A percentile compares a stretch with the other conserved stretches of the same genome.
Evolutionary conservation across 768 basidiomycete genomes (phyloP).

Genomic region (Suillus luteus): DNA sequence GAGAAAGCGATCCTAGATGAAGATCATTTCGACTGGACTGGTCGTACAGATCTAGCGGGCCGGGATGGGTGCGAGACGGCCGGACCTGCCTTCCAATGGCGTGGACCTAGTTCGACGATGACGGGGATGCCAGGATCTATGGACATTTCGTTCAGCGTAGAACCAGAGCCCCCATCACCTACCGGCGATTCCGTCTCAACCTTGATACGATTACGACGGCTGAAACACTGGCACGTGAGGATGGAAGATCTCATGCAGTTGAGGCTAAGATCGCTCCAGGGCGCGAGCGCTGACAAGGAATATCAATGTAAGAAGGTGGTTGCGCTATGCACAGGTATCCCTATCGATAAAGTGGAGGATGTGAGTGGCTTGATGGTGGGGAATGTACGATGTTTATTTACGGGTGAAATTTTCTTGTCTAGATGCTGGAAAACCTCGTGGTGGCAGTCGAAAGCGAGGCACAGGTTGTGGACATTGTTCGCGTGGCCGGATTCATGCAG

Average conservation of each 20-base stretch:
- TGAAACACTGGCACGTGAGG: slow-evolving; percentile 83
- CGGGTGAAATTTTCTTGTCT: slow-evolving; percentile 20
- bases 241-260: slow-evolving; percentile 74
- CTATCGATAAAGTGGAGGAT: slow-evolving; percentile 86
- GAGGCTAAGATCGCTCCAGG: slow-evolving; percentile 69
- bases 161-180: slow-evolving; percentile 75
- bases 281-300: slow-evolving; percentile 85
- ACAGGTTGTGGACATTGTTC: slow-evolving; percentile 77
- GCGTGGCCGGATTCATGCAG: slow-evolving; percentile 90
- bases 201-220: slow-evolving; percentile 69
- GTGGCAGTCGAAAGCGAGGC: slow-evolving; percentile 88
- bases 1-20: slow-evolving; percentile 78
- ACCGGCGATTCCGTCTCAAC: slow-evolving; percentile 55
- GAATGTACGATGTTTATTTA: slow-evolving; percentile 27
- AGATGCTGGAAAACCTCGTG: slow-evolving; percentile 86
- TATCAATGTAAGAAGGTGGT: slow-evolving; percentile 92
- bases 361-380: slow-evolving; percentile 51
- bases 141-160: slow-evolving; percentile 62
- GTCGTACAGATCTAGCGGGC: slow-evolving; percentile 56
- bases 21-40: slow-evolving; percentile 88
- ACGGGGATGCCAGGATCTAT: slow-evolving; percentile 62
- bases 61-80: slow-evolving; percentile 36
- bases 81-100: slow-evolving; percentile 67
- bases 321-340: slow-evolving; percentile 83
- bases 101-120: slow-evolving; percentile 69